phyloP scores from a whole-genome alignment of 2,329 filamentous ascomycete genomes.

The Apiospora saccharicola region DNA sequence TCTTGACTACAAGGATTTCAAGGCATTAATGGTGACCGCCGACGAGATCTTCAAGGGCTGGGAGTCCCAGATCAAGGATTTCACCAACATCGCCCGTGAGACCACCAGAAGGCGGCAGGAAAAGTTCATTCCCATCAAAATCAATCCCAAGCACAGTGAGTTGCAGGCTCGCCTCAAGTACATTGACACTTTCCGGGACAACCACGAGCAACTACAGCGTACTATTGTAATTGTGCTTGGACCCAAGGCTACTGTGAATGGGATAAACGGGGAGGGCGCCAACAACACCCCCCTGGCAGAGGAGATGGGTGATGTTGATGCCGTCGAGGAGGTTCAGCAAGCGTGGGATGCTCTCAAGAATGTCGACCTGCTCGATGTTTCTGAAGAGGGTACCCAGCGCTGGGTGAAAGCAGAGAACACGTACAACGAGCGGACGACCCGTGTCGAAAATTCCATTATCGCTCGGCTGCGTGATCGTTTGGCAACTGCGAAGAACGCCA shows the following conservation, averaged over 20 bases:
- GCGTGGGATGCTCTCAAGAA: constrained; percentile 94
- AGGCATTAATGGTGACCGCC: constrained; percentile 81
- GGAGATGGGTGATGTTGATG: constrained; percentile 96
- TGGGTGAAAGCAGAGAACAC: constrained; percentile 95
- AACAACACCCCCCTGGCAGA: constrained; percentile 77
- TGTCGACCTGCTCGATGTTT: constrained; percentile 93
- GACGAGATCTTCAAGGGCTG: constrained; percentile 89
- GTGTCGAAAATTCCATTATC: constrained; percentile 99
- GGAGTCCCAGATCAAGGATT: constrained; percentile 97
- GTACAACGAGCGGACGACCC: constrained; percentile 96
- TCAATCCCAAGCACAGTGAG: constrained; percentile 84
- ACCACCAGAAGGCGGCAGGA: constrained; percentile 92
- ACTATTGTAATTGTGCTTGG: constrained; percentile 98
- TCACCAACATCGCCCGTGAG: constrained; percentile 96
- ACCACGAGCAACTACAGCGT: constrained; percentile 95
- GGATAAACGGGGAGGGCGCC: constrained; percentile 57
- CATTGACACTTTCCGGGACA: constrained; percentile 91
- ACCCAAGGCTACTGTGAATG: constrained; percentile 68
- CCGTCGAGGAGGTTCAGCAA: constrained; percentile 93
- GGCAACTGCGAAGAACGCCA: constrained; percentile 94
- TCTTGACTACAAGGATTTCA: constrained; percentile 90
- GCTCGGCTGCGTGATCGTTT: constrained; percentile 89
- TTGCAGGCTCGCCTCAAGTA: constrained; percentile 93
- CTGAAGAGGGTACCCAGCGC: constrained; percentile 84
- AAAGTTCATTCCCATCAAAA: constrained; percentile 99